Conservation (phyloP, 148 eudicot genomes). For the Pharnaceum exiguum region DNA sequence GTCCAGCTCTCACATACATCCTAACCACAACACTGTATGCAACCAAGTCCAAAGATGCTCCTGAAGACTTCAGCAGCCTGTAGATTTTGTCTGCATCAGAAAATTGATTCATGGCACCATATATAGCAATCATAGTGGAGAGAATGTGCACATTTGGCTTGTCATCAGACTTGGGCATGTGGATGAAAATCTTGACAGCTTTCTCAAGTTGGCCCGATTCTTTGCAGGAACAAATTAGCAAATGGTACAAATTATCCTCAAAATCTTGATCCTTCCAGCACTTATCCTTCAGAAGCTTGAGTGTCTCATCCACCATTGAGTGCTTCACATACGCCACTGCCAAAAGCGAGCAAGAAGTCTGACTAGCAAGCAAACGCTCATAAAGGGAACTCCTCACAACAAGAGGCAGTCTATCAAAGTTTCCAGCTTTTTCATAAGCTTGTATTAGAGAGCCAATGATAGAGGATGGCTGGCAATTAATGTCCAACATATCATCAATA, state of each 20-base stretch:
- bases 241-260: constrained; percentile 87
- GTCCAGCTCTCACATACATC: constrained; percentile 80
- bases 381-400: constrained; percentile 55
- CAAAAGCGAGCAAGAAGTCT: constrained; percentile 79
- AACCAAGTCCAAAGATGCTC: constrained; percentile 64
- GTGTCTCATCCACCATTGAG: constrained; percentile 50
- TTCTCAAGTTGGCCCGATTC: constrained; percentile 63
- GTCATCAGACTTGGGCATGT: constrained; percentile 51
- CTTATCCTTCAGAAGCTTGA: constrained; percentile 52
- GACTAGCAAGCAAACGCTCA: constrained; percentile 57
- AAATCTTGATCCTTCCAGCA: constrained; percentile 66
- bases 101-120: constrained; percentile 55
- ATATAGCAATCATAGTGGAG: constrained; percentile 88
- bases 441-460: constrained; percentile 69
- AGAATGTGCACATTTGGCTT: constrained; percentile 70
- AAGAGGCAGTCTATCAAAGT: constrained; percentile 48
- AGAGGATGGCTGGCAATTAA: constrained; percentile 74
- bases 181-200: constrained; percentile 59
- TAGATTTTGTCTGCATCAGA: constrained; percentile 66
- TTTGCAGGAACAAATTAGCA: constrained; percentile 84
- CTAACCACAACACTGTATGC: constrained; percentile 67
- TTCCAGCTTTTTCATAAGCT: constrained; percentile 67
- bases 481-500: constrained; percentile 57
- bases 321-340: constrained; percentile 91
- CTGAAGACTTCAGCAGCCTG: constrained; percentile 41